Base-by-base conservation (phyloP, 2,329 filamentous ascomycete species). In the Pseudocercospora crystallina region DNA sequence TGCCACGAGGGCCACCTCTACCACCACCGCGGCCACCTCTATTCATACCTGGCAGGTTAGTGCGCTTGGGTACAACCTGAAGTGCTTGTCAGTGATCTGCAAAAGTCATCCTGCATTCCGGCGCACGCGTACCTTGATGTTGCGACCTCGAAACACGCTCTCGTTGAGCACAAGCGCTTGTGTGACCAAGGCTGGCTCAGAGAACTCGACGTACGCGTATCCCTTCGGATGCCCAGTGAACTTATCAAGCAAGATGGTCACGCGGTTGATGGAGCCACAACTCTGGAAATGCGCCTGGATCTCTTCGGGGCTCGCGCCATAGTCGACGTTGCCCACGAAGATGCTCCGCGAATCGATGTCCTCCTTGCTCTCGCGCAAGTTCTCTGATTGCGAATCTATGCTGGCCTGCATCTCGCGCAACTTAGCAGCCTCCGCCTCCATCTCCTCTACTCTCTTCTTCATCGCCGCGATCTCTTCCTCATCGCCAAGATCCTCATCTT, bases 201-300 rank as follows among this genome's bases (percentile, higher is more conserved):
- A 87, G 69, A 99, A 99, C 74, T 99, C 94, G 65, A 99, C 94
- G 74, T 99, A 99, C 67, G 94, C 94, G 76, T 99, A 99, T 60
- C 94, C 94, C 79, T 99, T 99, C n/a, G 94, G 94, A 78, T 97
- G 91, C 58, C 94, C 94, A 9, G 91, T 96, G 69, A 96, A 97
- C 77, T 99, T 99, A 76, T 99, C 94, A 62, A 99, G 77, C 62
- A 99, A 77, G 61, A 99, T 99, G 1, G 94, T 99, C 53, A 99
- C 94, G 54, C 94, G 87, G 73, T 99, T 99, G 78, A 99, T 99
- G 61, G 88, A 90, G 54, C 94, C 94, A 65, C 90, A 95, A 77
- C 86, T 95, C 78, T 96, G 90, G 76, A 99, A 99, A 69, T 99
- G 94, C 53, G 90, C 89, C 77, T 99, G 94, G 53, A 99, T 94